These are phyloP conservation scores for Trypanosoma conorhini DNA, from an alignment of 208 protist genomes.

Conservation along the genomic window DNA sequence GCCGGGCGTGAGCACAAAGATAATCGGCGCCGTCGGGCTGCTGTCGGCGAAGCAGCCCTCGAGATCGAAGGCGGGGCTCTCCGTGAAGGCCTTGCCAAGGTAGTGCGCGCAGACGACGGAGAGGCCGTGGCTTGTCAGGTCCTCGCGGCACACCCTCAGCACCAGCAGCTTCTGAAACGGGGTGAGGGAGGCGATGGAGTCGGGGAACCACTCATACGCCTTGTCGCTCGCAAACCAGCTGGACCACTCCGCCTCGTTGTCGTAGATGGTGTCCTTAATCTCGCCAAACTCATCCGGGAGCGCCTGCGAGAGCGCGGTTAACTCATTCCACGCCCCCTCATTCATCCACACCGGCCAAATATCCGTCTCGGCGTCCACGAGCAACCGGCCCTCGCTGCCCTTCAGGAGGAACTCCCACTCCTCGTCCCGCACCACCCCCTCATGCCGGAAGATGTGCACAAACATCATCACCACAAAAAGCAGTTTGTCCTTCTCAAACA, in stretches of 20 bases:
- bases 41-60: slow-evolving; percentile 92
- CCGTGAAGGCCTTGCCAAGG: slow-evolving; percentile 89
- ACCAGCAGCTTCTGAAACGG: slow-evolving; percentile 90
- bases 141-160: slow-evolving; percentile 86
- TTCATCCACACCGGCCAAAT: slow-evolving; percentile 89
- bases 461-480: slow-evolving; percentile 96
- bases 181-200: slow-evolving; percentile 41
- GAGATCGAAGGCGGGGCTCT: slow-evolving; percentile 91
- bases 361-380: slow-evolving; percentile 74
- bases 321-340: slow-evolving; percentile 90
- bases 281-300: slow-evolving; percentile 78
- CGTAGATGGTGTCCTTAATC: slow-evolving; percentile 88
- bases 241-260: slow-evolving; percentile 76
- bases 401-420: slow-evolving; percentile 93
- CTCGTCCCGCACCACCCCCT: slow-evolving; percentile 56
- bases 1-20: slow-evolving; percentile 95
- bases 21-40: slow-evolving; percentile 86
- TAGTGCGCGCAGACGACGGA: slow-evolving; percentile 69
- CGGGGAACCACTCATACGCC: slow-evolving; percentile 81
- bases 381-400: slow-evolving; percentile 76
- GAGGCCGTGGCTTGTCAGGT: slow-evolving; percentile 91
- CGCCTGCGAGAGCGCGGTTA: slow-evolving; percentile 77
- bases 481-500: slow-evolving; percentile 96
- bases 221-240: slow-evolving; percentile 86
- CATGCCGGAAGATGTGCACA: slow-evolving; percentile 81